Percentiles rank a stretch among this genome's conserved stretches.
phyloP scores from a whole-genome alignment of 78 protist species.

The Blattamonas nauphoetae region DNA sequence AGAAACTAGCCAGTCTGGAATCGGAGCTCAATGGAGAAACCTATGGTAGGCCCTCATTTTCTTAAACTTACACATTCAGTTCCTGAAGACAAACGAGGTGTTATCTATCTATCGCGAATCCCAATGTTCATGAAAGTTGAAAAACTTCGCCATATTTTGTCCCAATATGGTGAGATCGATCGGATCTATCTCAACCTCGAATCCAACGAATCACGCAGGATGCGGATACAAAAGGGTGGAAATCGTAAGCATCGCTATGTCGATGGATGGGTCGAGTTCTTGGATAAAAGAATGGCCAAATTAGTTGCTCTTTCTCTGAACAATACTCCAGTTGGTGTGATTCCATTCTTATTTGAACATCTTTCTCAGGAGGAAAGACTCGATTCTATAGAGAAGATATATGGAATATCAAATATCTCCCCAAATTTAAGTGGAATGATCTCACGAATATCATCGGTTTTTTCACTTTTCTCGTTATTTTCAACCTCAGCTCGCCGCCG shows the following conservation, averaged over 20 bases:
- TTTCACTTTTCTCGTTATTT: no score
- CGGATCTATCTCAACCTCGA: slow-evolving; percentile 47
- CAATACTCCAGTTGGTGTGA: slow-evolving; percentile 19
- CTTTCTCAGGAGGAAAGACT: slow-evolving; percentile 37
- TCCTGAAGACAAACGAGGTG: slow-evolving; percentile 44
- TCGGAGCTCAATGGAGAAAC: no score
- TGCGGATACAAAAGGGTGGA: slow-evolving; percentile 31
- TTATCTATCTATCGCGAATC: slow-evolving; percentile 53
- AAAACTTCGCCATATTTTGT: slow-evolving; percentile 45
- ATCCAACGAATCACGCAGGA: slow-evolving; percentile 19
- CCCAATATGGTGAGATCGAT: slow-evolving; percentile 45
- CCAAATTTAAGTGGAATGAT: slow-evolving; percentile 69
- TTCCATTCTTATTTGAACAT: not conserved
- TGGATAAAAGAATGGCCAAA: slow-evolving; percentile 49
- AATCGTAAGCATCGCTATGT: slow-evolving; percentile 34
- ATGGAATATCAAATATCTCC: slow-evolving; percentile 71
- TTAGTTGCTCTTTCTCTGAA: slow-evolving; percentile 47
- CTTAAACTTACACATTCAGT: no score
- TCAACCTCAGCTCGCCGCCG: no score
- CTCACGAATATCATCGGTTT: slow-evolving; percentile 39
- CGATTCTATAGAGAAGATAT: slow-evolving; percentile 47
- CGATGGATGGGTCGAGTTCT: slow-evolving; percentile 80
- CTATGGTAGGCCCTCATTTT: no score
- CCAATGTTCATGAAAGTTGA: slow-evolving; percentile 66
- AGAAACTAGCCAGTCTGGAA: no score